Evolutionary conservation across 1,284 basidiomycete genomes (phyloP).

Genomic region (Pascua sp.): DNA sequence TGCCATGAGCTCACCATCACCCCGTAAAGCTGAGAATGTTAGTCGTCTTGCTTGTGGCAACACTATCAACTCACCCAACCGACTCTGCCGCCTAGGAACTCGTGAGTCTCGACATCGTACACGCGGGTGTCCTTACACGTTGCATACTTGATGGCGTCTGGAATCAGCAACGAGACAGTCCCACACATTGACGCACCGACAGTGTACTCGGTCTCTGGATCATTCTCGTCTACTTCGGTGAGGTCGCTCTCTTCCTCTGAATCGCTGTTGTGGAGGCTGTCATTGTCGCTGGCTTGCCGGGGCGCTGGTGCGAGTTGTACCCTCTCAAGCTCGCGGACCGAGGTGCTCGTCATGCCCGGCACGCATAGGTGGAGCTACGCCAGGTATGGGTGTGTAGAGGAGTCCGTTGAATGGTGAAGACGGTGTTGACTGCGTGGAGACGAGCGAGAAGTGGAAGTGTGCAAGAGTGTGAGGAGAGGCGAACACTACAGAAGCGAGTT

Average conservation of each 20-base stretch:
- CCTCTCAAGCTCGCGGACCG: background rate
- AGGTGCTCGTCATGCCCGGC: no score
- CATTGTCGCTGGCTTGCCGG: background rate
- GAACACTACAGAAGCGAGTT: no score
- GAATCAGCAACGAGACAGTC: background rate
- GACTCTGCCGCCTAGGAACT: slow-evolving; percentile 5
- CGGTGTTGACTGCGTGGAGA: no score
- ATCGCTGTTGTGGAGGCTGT: slow-evolving; percentile 1
- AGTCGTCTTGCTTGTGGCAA: background rate
- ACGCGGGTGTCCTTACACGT: slow-evolving; percentile 20
- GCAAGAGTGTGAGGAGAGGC: no score
- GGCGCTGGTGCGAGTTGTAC: background rate
- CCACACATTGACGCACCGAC: slow-evolving; percentile 22
- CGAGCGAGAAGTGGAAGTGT: no score
- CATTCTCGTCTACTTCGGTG: slow-evolving; percentile 1
- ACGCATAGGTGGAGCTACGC: no score
- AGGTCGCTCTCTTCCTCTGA: slow-evolving; percentile 8
- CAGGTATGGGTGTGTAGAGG: no score
- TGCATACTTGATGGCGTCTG: slow-evolving; percentile 35
- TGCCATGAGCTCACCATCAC: slow-evolving; percentile 26
- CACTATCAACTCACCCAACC: slow-evolving; percentile 24
- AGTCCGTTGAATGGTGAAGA: no score
- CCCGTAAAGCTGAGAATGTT: slow-evolving; percentile 26
- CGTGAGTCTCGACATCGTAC: slow-evolving; percentile 6
- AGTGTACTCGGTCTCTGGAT: slow-evolving; percentile 15